phyloP scores from a whole-genome alignment of 805 yeast genomes.

The Saturnispora hagleri region DNA sequence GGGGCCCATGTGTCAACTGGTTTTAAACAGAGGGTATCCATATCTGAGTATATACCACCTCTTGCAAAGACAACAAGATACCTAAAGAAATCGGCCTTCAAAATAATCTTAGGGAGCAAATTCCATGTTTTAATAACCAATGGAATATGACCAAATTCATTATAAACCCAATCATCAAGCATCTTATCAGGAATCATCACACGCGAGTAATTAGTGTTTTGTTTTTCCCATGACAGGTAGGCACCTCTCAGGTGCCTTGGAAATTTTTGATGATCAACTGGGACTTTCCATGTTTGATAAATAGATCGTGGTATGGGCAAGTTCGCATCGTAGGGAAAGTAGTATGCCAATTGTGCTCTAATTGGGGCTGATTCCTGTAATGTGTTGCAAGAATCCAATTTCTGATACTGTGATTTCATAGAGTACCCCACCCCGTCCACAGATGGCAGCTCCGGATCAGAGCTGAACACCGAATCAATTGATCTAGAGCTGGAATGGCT shows the following conservation, averaged over 20 bases:
- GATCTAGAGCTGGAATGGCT: not conserved
- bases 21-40: constrained; percentile 74
- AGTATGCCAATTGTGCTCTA: constrained; percentile 54
- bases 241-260: constrained; percentile 42
- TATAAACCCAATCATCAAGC: constrained; percentile 45
- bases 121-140: constrained; percentile 67
- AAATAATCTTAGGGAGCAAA: constrained; percentile 66
- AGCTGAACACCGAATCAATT: not conserved
- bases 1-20: constrained; percentile 63
- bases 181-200: constrained; percentile 59
- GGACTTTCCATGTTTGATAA: constrained; percentile 94
- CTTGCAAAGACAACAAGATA: constrained; percentile 79
- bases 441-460: not conserved
- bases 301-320: constrained; percentile 65
- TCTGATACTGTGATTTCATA: constrained; percentile 1
- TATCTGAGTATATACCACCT: constrained; percentile 90
- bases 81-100: constrained; percentile 90
- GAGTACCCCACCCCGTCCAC: not conserved
- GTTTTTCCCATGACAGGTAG: constrained; percentile 54
- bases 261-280: constrained; percentile 44
- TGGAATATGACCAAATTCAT: constrained; percentile 63
- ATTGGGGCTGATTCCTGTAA: constrained; percentile 19
- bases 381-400: not conserved
- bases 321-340: constrained; percentile 65
- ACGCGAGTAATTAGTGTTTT: constrained; percentile 59